phyloP scores from a whole-genome alignment of 352 stramenopile species.

The Poterioochromonas sp. region DNA sequence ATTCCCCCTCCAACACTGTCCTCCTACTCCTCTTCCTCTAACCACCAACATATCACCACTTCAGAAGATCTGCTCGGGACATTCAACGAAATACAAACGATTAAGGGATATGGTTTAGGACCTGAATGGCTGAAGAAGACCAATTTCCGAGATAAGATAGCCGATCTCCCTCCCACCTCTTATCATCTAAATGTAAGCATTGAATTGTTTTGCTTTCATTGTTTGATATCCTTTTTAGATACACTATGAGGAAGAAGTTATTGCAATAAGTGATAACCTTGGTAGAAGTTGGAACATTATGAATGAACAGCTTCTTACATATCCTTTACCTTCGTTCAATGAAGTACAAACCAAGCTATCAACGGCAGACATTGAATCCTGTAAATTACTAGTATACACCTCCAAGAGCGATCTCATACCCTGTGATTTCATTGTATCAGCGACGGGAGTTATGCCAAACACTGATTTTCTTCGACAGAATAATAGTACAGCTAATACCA shows the following conservation, averaged over 20 bases:
- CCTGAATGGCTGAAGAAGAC: not conserved
- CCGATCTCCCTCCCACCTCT: too few relatives aligned
- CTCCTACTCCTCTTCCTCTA: not conserved
- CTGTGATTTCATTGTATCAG: constrained; percentile 47
- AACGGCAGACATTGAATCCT: too few relatives aligned
- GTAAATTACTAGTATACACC: too few relatives aligned
- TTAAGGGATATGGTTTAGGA: not conserved
- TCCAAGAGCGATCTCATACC: too few relatives aligned
- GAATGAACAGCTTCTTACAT: too few relatives aligned
- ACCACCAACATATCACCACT: not conserved
- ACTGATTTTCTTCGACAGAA: constrained; percentile 26
- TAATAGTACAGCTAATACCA: not conserved
- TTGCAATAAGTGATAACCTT: not conserved
- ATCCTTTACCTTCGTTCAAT: too few relatives aligned
- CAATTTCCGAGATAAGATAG: not conserved
- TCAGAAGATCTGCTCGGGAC: too few relatives aligned
- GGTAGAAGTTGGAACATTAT: not conserved
- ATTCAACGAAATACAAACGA: not conserved
- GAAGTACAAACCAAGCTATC: too few relatives aligned
- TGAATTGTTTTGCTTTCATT: too few relatives aligned
- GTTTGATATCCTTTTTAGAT: not conserved
- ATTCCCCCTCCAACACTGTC: not conserved
- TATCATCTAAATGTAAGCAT: too few relatives aligned
- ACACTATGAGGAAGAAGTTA: not conserved
- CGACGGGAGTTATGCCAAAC: constrained; percentile 42